Base-by-base conservation (phyloP, 257 asterid genomes). In the Solanum etuberosum region DNA sequence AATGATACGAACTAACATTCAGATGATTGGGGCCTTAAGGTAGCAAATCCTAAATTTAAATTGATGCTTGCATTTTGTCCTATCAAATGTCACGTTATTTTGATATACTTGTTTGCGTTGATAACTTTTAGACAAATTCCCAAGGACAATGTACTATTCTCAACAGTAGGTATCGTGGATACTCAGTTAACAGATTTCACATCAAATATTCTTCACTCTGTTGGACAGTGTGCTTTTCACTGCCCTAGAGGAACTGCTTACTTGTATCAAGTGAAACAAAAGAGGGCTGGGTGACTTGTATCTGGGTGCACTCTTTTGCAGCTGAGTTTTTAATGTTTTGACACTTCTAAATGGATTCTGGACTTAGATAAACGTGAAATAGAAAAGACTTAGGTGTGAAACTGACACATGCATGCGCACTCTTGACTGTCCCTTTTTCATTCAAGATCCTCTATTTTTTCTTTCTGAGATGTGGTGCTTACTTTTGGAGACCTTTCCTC, bases 1-100 rank as follows among this genome's bases (percentile, higher is more conserved):
- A 86, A 92, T 96, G 90, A 92, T 95, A 1, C 97, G 99, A 74
- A 97, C 99, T 83, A 94, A 95, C 92, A 97, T 97, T 89, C 99
- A 96, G 92, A 96, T 97, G 99, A 93, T 96, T 77, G 99, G 99
- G 88, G 99, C 99, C 81, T 90, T 97, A 84, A 97, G 99, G 99
- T 96, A 90, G 88, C 63, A 76, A 27, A 54, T 70, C 83, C 11
- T 15, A 46, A 86, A 76, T 87, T 70, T 34, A 4, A 31, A 76
- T 85, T 86, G 84, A 48, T 48, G 43, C 85, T 81, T 81, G 13
- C 85, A 81, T 29, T 48, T 81, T 48, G 29, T 81, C 43, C 42
- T 29, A 51, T 81, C 42, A 81, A 31, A 20, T 81, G 85, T 81
- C 25, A 48, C 31, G 3, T 10, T 31, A 81, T 31, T 48, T 48